Conservation (phyloP, 108 stramenopile species). For the Fragilaria radians region DNA sequence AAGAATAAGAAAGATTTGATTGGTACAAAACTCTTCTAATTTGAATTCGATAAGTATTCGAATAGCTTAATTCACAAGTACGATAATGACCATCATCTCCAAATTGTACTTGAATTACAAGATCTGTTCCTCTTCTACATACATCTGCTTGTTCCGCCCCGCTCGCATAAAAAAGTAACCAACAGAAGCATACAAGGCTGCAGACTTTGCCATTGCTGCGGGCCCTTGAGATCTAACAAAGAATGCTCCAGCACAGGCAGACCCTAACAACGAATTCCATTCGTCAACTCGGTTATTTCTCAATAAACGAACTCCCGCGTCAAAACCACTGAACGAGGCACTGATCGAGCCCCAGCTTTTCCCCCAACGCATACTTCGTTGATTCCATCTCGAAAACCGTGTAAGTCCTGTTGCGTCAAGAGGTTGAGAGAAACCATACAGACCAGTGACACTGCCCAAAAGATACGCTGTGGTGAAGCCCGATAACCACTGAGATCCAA, state of each 20-base stretch:
- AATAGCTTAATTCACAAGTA: neutral
- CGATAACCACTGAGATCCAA: neutral
- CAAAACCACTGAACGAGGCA: constrained; percentile 1
- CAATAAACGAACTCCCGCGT: neutral
- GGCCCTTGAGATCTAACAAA: neutral
- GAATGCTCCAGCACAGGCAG: neutral
- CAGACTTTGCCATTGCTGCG: neutral
- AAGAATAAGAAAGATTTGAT: too few species aligned
- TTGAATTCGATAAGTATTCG: neutral
- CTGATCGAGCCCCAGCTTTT: neutral
- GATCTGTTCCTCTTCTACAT: neutral
- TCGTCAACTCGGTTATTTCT: neutral
- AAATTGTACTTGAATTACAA: neutral
- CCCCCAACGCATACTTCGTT: neutral
- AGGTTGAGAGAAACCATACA: neutral
- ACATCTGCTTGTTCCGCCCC: neutral
- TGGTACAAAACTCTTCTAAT: too few species aligned
- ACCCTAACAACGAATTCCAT: constrained; percentile 1
- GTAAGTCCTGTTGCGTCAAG: neutral
- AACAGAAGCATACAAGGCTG: neutral
- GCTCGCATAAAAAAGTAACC: neutral
- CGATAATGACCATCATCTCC: neutral
- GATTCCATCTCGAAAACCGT: neutral
- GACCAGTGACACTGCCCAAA: neutral
- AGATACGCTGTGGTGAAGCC: neutral